Percentiles rank a stretch among this genome's conserved stretches.
Conservation (phyloP, 805 yeast species). For the Wickerhamomyces kurtzmanii region DNA sequence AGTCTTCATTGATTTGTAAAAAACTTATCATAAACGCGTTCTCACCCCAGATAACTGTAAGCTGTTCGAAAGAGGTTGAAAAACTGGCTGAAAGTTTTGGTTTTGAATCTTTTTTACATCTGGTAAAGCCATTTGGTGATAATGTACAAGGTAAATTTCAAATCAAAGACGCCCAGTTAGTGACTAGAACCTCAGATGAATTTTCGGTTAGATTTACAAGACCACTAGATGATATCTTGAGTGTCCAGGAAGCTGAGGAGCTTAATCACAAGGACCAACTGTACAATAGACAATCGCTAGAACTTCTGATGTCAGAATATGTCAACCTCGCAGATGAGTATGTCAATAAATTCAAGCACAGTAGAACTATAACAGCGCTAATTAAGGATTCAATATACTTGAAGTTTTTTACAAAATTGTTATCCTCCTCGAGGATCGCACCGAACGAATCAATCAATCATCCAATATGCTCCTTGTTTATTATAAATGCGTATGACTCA, state of each 20-base stretch:
- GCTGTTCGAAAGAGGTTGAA: conserved; percentile 37
- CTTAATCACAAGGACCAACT: conserved; percentile 9
- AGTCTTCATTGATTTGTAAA: conserved; percentile 16
- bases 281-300: conserved; percentile 24
- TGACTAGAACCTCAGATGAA: conserved; percentile 37
- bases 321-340: conserved; percentile 17
- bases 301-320: conserved; percentile 22
- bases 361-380: conserved; percentile 17
- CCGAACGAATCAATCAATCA: conserved; percentile 84
- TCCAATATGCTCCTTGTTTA: conserved; percentile 69
- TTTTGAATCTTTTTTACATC: conserved; percentile 31
- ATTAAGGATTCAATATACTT: conserved; percentile 42
- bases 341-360: conserved; percentile 4
- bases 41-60: conserved; percentile 43
- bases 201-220: conserved; percentile 46
- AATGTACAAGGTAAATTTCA: conserved; percentile 35
- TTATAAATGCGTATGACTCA: conserved; percentile 45
- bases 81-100: conserved; percentile 29
- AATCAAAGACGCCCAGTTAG: conserved; percentile 40
- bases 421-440: conserved; percentile 50
- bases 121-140: conserved; percentile 48
- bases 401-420: conserved; percentile 44
- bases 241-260: conserved; percentile 14
- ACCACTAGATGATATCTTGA: conserved; percentile 24
- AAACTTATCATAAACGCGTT: conserved; percentile 26